These are phyloP conservation scores for Scleromitrula shiraiana DNA, from an alignment of 2,329 filamentous ascomycete genomes.

Conservation along the genomic window DNA sequence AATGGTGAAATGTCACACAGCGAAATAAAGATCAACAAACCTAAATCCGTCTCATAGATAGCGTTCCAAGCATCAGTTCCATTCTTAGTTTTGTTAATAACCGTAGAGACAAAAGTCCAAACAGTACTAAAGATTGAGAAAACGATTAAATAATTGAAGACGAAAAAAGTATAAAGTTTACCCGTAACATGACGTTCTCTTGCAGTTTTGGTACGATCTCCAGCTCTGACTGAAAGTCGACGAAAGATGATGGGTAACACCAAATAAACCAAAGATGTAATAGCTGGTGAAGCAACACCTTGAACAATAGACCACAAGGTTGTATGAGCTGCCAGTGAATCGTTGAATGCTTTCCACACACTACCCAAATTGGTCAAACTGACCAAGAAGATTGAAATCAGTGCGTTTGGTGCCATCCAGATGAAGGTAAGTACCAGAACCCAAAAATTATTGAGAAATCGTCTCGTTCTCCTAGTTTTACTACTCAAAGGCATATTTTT, in stretches of 20 bases:
- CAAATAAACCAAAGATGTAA: constrained; percentile 83
- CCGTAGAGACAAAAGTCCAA: constrained; percentile 62
- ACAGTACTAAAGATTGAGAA: constrained; percentile 86
- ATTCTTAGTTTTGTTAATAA: constrained; percentile 50
- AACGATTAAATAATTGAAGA: constrained; percentile 93
- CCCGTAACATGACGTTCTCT: constrained; percentile 84
- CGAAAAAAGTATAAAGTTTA: constrained; percentile 91
- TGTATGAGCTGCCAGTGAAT: constrained; percentile 52
- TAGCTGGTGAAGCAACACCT: constrained; percentile 79
- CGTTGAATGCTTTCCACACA: constrained; percentile 71
- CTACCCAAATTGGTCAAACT: constrained; percentile 73
- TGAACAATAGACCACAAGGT: constrained; percentile 80
- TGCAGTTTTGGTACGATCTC: constrained; percentile 86
- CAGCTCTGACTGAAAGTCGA: constrained; percentile 71
- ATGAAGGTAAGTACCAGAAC: constrained; percentile 69
- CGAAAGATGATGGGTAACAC: constrained; percentile 87
- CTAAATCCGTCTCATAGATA: constrained; percentile 56
- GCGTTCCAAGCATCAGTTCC: constrained; percentile 60
- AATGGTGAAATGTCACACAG: constrained; percentile 80
- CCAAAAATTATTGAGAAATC: constrained; percentile 78
- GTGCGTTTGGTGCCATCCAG: constrained; percentile 86
- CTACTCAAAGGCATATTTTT: constrained; percentile 74
- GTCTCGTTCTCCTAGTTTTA: constrained; percentile 60
- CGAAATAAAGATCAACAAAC: constrained; percentile 57
- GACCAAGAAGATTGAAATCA: constrained; percentile 90